phyloP scores from a whole-genome alignment of 352 stramenopile species.

The Phytophthora brassicae region DNA sequence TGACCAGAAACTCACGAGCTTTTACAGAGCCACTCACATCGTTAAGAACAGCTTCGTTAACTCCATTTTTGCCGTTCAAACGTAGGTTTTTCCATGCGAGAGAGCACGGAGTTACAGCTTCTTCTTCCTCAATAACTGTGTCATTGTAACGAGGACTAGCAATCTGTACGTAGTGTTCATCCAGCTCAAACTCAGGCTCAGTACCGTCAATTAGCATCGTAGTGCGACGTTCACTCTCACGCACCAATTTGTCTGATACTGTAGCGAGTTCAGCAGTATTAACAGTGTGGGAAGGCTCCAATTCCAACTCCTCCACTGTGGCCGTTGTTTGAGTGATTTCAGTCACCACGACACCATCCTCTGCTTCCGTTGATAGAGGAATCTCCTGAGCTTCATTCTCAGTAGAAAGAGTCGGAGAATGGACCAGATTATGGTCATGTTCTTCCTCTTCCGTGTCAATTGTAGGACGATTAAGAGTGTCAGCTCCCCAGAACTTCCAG shows the following conservation, averaged over 20 bases:
- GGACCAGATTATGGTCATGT: not conserved
- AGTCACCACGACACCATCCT: not conserved
- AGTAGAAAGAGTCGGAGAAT: too few relatives aligned
- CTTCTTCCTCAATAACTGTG: not conserved
- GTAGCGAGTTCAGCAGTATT: not conserved
- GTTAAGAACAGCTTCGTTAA: conserved; percentile 35
- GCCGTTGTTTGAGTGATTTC: conserved; percentile 14
- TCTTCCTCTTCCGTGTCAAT: conserved; percentile 1
- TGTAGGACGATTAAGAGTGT: conserved; percentile 8
- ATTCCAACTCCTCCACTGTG: conserved; percentile 14
- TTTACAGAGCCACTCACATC: conserved; percentile 44
- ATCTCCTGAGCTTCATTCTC: not conserved
- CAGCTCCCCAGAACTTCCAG: conserved; percentile 29
- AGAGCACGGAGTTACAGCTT: conserved; percentile 21
- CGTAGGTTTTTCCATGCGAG: conserved; percentile 34
- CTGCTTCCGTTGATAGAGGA: not conserved
- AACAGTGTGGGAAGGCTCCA: not conserved
- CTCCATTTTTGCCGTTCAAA: conserved; percentile 17
- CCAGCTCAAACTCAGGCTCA: conserved; percentile 29
- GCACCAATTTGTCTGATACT: conserved; percentile 11
- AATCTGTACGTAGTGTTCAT: conserved; percentile 32
- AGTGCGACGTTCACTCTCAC: conserved; percentile 36
- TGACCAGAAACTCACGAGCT: conserved; percentile 54
- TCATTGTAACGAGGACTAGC: conserved; percentile 20
- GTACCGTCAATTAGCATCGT: conserved; percentile 33